Evolutionary conservation across 1,139 yeast genomes (phyloP), one percentile per base, ranked within the genome.

Genomic region (Sugiyamaella xylanicola): DNA sequence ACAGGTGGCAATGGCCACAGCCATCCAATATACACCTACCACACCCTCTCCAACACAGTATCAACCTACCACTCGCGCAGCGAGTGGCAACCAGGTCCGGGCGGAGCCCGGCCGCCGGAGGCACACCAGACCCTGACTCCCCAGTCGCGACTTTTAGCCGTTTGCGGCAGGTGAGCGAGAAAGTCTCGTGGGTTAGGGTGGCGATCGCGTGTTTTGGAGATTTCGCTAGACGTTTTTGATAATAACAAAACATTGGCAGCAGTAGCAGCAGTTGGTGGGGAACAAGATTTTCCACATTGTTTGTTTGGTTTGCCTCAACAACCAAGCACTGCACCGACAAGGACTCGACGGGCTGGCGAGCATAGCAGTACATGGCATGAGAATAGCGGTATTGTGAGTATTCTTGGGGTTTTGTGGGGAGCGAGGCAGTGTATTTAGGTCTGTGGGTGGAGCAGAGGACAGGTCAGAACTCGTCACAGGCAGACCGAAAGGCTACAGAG

Each of bases 91-190:
- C 32, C 32, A 5, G 32, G 32, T 25, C 32, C 32, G 32, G 32
- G 32, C 11, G 32, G 32, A 25, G 32, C 32, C 32, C 15, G 37
- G 37, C 8, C 4, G 37, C 15, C 15, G 13, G 15, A 8, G 37
- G 37, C 15, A 32, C 15, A 15, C 37, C 15, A 4, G 15, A 8
- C 37, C 15, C 37, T 11, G 15, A 13, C 37, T 8, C 15, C 13
- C 8, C 15, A 7, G 37, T 32, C 42, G 50, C 50, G 43, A 46
- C 50, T 32, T 46, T 46, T 46, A 46, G 50, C 50, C 50, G 35
- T 46, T 46, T 46, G 50, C 43, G 36, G 50, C 32, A n/a, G 3
- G 27, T 27, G 29, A 9, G 37, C 15, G 15, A 7, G 15, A 32
- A 4, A n/a, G 15, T 32, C 15, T 4, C 13, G 15, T 29, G 50